Percentiles rank a stretch among this genome's conserved stretches.
Evolutionary conservation across 2,329 filamentous ascomycete genomes (phyloP).

Genomic region (Fusarium sp.): DNA sequence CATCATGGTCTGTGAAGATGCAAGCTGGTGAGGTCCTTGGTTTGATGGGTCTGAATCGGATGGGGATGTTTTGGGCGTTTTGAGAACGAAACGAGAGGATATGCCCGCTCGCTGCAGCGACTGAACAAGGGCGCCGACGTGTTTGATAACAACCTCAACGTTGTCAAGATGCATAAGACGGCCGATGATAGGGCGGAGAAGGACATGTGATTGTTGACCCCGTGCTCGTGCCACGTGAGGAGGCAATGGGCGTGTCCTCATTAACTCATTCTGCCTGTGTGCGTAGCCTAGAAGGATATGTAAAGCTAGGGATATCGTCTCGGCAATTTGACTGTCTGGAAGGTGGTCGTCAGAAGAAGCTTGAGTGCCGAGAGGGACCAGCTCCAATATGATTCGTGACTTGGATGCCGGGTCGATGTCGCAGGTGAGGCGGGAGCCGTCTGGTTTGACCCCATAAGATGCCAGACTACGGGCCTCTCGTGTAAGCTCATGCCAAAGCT

Average conservation of each 20-base stretch:
- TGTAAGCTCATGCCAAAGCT: slow-evolving; percentile 90
- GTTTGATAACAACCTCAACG: slow-evolving; percentile 53
- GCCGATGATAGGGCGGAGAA: slow-evolving; percentile 64
- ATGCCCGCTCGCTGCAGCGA: slow-evolving; percentile 61
- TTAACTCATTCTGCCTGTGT: slow-evolving; percentile 79
- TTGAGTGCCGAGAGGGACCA: slow-evolving; percentile 68
- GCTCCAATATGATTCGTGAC: slow-evolving; percentile 70
- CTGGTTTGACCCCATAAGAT: slow-evolving; percentile 75
- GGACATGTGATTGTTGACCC: slow-evolving; percentile 58
- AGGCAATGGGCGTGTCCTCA: slow-evolving; percentile 69
- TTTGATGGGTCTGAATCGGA: slow-evolving; percentile 43
- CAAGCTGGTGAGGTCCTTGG: slow-evolving; percentile 51
- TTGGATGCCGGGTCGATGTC: slow-evolving; percentile 62
- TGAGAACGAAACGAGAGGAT: slow-evolving; percentile 56
- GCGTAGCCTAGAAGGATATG: slow-evolving; percentile 82
- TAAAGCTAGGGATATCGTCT: slow-evolving; percentile 73
- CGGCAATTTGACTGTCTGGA: slow-evolving; percentile 65
- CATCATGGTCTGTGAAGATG: slow-evolving; percentile 59
- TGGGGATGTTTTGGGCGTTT: slow-evolving; percentile 50
- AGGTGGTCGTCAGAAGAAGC: slow-evolving; percentile 48
- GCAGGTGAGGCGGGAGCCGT: slow-evolving; percentile 68
- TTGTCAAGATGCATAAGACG: slow-evolving; percentile 59
- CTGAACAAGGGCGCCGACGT: slow-evolving; percentile 57
- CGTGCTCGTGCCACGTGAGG: slow-evolving; percentile 53
- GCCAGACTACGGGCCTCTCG: slow-evolving; percentile 81